Evolutionary conservation across 2,329 filamentous ascomycete species (phyloP).

Genomic region (Apiospora hydei): DNA sequence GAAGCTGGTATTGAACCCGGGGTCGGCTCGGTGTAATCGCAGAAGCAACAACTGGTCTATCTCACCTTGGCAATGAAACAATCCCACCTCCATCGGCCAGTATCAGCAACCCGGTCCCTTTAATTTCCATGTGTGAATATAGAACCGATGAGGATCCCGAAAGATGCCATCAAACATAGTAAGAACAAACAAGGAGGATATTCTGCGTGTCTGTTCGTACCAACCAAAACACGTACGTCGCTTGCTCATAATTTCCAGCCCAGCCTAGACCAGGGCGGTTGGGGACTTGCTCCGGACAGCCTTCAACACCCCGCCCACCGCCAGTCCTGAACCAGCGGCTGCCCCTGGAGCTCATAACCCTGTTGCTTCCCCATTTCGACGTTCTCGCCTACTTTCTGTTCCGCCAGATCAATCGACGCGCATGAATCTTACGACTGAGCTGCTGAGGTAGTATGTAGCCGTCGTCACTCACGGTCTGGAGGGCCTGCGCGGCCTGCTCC

Average conservation of each 20-base stretch:
- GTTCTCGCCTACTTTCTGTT: background rate
- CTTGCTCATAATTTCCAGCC: background rate
- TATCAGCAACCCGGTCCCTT: no score
- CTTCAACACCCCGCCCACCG: background rate
- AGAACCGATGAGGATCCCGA: background rate
- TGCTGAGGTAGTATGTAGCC: background rate
- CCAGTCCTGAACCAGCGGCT: background rate
- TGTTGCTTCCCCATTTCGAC: background rate
- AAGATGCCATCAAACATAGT: background rate
- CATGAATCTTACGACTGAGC: background rate
- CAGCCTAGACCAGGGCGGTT: background rate
- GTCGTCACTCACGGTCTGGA: background rate
- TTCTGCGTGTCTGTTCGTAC: background rate
- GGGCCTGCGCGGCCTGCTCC: background rate
- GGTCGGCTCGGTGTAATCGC: no score
- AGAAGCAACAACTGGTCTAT: no score
- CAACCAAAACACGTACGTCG: background rate
- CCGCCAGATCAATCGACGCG: background rate
- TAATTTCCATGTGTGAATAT: no score
- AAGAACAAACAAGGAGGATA: background rate
- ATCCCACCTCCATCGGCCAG: no score
- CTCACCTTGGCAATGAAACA: no score
- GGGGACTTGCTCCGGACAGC: background rate
- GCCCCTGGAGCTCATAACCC: background rate
- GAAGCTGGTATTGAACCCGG: no score